Evolutionary conservation across 108 stramenopile genomes (phyloP).

Genomic region (Nitzschia putrida): DNA sequence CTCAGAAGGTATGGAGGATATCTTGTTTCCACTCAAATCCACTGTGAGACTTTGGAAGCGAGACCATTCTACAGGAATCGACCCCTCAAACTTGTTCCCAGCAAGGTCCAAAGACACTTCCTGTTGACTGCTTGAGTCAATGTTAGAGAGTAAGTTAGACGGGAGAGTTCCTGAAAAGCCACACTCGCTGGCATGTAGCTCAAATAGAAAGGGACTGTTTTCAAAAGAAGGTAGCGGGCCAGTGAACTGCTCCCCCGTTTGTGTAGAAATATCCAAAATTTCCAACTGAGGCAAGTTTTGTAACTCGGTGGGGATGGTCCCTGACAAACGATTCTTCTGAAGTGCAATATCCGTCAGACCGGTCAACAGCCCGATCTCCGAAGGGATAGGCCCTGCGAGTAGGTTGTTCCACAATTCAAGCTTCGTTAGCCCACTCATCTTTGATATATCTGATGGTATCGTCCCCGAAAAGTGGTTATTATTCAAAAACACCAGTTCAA

Average conservation of each 20-base stretch:
- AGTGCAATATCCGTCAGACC: slow-evolving; percentile 49
- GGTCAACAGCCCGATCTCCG: slow-evolving; percentile 43
- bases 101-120: slow-evolving; percentile 25
- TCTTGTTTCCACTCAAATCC: slow-evolving; percentile 58
- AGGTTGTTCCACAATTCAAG: slow-evolving; percentile 38
- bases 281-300: slow-evolving; percentile 28
- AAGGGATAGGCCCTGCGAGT: slow-evolving; percentile 56
- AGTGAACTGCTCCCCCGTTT: slow-evolving; percentile 13
- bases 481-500: slow-evolving; percentile 50
- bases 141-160: slow-evolving; percentile 7
- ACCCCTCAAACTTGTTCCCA: slow-evolving; percentile 17
- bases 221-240: slow-evolving; percentile 28
- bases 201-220: background rate
- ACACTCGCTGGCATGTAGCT: slow-evolving; percentile 20
- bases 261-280: slow-evolving; percentile 18
- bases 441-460: slow-evolving; percentile 40
- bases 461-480: slow-evolving; percentile 59
- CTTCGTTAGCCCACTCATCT: slow-evolving; percentile 35
- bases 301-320: slow-evolving; percentile 57
- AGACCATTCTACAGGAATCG: slow-evolving; percentile 18
- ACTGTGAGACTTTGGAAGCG: slow-evolving; percentile 40
- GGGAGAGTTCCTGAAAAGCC: slow-evolving; percentile 40
- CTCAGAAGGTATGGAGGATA: slow-evolving; percentile 49
- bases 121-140: slow-evolving; percentile 1
- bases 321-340: slow-evolving; percentile 58